phyloP scores from a whole-genome alignment of 1,284 basidiomycete species.

The Pseudozyma thailandica region DNA sequence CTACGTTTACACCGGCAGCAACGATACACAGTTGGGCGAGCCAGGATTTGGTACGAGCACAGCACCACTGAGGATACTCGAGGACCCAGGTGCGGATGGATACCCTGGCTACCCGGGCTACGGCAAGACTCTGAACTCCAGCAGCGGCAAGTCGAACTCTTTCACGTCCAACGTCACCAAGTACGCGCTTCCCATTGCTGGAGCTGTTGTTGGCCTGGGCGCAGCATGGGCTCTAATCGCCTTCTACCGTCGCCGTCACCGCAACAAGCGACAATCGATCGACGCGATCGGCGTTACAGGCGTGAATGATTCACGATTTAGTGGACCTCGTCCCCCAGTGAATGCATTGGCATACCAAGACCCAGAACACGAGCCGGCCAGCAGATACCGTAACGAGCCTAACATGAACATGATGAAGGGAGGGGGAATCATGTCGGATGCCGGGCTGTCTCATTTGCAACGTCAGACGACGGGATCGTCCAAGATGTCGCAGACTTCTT shows the following conservation, averaged over 20 bases:
- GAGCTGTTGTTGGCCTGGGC: slow-evolving; percentile 27
- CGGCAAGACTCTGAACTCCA: slow-evolving; percentile 3
- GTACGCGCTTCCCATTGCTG: slow-evolving; percentile 43
- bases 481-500: slow-evolving; percentile 21
- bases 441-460: slow-evolving; percentile 32
- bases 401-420: slow-evolving; percentile 44
- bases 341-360: slow-evolving; percentile 7
- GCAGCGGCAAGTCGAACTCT: slow-evolving; percentile 10
- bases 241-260: slow-evolving; percentile 13
- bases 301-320: slow-evolving; percentile 32
- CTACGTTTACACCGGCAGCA: slow-evolving; percentile 61
- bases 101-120: slow-evolving; percentile 35
- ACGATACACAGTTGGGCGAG: slow-evolving; percentile 19
- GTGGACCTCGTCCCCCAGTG: slow-evolving; percentile 3
- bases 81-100: slow-evolving; percentile 32
- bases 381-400: slow-evolving; percentile 33
- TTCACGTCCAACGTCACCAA: slow-evolving; percentile 22
- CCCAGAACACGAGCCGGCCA: slow-evolving; percentile 15
- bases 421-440: slow-evolving; percentile 41
- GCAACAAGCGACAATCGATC: slow-evolving; percentile 15
- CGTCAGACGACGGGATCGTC: slow-evolving; percentile 31
- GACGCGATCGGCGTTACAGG: slow-evolving; percentile 35
- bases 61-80: slow-evolving; percentile 18
- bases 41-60: slow-evolving; percentile 48
- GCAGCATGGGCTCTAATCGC: slow-evolving; percentile 30